These are phyloP conservation scores for Thecaphora frezii DNA, from an alignment of 1,284 basidiomycete species.

Conservation along the genomic window DNA sequence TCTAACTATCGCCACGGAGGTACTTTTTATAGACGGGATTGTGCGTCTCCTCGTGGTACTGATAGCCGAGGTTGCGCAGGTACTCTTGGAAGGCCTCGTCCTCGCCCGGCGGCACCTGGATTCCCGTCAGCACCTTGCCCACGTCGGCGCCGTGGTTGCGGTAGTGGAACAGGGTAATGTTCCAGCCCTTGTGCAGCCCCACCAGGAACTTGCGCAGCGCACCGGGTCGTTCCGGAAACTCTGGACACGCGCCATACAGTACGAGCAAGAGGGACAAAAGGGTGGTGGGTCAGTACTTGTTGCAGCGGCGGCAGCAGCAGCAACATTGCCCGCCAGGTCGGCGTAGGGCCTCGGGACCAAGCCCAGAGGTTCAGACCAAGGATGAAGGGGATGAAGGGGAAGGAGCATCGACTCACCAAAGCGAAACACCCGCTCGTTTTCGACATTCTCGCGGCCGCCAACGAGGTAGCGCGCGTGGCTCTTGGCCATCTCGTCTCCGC, in stretches of 20 bases:
- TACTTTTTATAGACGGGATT: slow-evolving; percentile 84
- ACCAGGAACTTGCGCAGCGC: slow-evolving; percentile 79
- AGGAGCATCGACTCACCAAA: slow-evolving; percentile 90
- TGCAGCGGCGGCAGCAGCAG: too few relatives aligned
- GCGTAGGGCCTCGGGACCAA: not conserved
- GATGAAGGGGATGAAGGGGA: too few relatives aligned
- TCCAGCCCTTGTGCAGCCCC: slow-evolving; percentile 80
- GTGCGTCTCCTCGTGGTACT: slow-evolving; percentile 86
- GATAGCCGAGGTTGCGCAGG: slow-evolving; percentile 77
- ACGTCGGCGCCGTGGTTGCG: slow-evolving; percentile 79
- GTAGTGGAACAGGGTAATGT: slow-evolving; percentile 95
- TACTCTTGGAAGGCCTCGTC: slow-evolving; percentile 72
- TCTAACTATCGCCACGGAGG: slow-evolving; percentile 59
- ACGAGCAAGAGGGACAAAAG: slow-evolving; percentile 3
- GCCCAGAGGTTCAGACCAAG: too few relatives aligned
- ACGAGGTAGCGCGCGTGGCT: slow-evolving; percentile 92
- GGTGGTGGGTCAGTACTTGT: too few relatives aligned
- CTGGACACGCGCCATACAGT: slow-evolving; percentile 61
- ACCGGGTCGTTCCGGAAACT: slow-evolving; percentile 93
- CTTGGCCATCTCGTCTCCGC: slow-evolving; percentile 93
- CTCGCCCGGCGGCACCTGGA: slow-evolving; percentile 74
- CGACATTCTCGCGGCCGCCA: slow-evolving; percentile 67
- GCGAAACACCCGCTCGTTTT: slow-evolving; percentile 84
- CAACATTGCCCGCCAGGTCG: too few relatives aligned
- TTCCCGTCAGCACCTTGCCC: slow-evolving; percentile 70